Evolutionary conservation across 805 yeast genomes (phyloP).

Genomic region (Ogataea paraovalis): DNA sequence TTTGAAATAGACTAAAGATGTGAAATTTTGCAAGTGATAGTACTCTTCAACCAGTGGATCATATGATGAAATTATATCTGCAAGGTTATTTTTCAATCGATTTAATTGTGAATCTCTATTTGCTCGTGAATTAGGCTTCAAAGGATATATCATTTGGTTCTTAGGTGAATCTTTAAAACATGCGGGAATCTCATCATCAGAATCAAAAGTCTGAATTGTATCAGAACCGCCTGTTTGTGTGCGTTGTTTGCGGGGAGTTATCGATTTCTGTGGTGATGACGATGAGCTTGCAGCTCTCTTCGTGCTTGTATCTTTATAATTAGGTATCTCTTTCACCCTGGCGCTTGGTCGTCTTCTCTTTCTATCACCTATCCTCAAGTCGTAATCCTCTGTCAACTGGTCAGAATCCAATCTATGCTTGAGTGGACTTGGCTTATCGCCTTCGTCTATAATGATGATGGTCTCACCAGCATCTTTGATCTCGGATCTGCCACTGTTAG

Average conservation of each 20-base stretch:
- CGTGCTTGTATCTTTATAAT: conserved; percentile 6
- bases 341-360: conserved; percentile 14
- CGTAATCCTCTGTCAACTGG: not conserved
- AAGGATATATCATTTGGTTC: not conserved
- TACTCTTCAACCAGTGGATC: conserved; percentile 54
- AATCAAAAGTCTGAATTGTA: not conserved
- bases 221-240: not conserved
- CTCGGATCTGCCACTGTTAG: not conserved
- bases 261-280: not conserved
- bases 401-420: not conserved
- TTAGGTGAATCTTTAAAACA: not conserved
- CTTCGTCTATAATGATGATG: not conserved
- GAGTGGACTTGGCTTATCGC: not conserved
- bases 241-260: not conserved
- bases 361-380: not conserved
- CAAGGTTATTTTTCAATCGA: conserved; percentile 31
- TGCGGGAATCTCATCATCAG: conserved; percentile 1
- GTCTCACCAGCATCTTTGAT: not conserved
- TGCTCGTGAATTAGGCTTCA: not conserved
- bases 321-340: conserved; percentile 12
- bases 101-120: not conserved
- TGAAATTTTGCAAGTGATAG: conserved; percentile 58
- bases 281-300: not conserved
- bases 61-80: conserved; percentile 42
- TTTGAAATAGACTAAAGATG: conserved; percentile 59